Evolutionary conservation across 352 stramenopile genomes (phyloP).

Genomic region (Globisporangium cylindrosporum): DNA sequence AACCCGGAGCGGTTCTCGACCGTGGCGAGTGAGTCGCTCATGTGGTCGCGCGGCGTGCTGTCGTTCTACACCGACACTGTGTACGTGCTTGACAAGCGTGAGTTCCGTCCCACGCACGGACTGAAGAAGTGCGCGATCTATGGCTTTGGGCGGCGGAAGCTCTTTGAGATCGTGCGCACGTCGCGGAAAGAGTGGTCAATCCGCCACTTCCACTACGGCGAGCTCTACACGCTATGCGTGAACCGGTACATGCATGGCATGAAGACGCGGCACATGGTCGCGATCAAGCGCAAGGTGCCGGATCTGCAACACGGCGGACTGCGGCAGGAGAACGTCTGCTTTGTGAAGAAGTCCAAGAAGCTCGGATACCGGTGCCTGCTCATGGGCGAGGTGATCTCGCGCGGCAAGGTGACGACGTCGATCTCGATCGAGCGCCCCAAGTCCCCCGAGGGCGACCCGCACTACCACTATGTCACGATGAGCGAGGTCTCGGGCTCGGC

Average conservation of each 20-base stretch:
- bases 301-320: conserved; percentile 47
- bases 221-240: conserved; percentile 63
- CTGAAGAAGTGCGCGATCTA: conserved; percentile 75
- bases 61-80: conserved; percentile 83
- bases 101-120: conserved; percentile 59
- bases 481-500: conserved; percentile 64
- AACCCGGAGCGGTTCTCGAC: conserved; percentile 51
- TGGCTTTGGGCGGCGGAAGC: conserved; percentile 67
- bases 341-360: conserved; percentile 77
- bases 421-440: conserved; percentile 64
- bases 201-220: conserved; percentile 50
- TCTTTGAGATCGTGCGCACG: conserved; percentile 75
- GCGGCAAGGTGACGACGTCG: conserved; percentile 73
- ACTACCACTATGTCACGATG: conserved; percentile 78
- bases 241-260: conserved; percentile 69
- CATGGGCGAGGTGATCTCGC: conserved; percentile 79
- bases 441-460: conserved; percentile 41
- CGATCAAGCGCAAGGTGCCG: conserved; percentile 61
- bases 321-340: conserved; percentile 74
- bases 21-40: conserved; percentile 73
- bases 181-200: conserved; percentile 76
- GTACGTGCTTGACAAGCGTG: conserved; percentile 76
- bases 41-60: conserved; percentile 63
- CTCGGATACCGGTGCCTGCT: conserved; percentile 68
- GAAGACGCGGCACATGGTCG: conserved; percentile 72